Base-by-base conservation (phyloP, 2,329 filamentous ascomycete species). In the Monilinia vaccinii-corymbosi region DNA sequence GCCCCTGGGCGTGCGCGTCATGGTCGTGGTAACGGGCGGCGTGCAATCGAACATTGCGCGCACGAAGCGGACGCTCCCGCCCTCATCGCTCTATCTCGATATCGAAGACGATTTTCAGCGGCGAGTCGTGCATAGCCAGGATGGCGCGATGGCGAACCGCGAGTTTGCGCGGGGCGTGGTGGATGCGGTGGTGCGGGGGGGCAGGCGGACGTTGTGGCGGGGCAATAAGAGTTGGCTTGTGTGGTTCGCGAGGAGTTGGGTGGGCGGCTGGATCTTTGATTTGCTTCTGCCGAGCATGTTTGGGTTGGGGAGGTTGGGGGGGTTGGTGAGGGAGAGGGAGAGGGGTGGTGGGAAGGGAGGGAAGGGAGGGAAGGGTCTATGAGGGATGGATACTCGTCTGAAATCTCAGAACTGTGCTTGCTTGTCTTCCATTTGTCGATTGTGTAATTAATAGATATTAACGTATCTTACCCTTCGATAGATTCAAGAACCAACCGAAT, bases 151-250 rank as follows among this genome's bases (percentile, higher is more conserved):
- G 66, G 25, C 42, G 5, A 64, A 60, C 47, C 32, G 61, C 14
- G 57, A 38, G 21, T 70, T 69, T 66, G 68, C 68, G 5, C 62
- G 40, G 34, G 67, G 66, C 0, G 66, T 70, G 11, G 68, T 70
- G 44, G 60, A 45, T 14, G 64, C 67, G 56, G 68, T 66, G 38
- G 60, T 69, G 16, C 23, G 11, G 2, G 59, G 59, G 57, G 67
- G 62, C 31, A 28, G 32, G 62, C 62, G 45, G 42, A 56, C 60
- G 52, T 40, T 64, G 42, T 69, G 68, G 68, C 65, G 63, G 60
- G 68, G 67, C 0, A 66, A 67, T 56, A 63, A 58, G 45, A 58
- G 61, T 23, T 36, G 40, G 40, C 7, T 60, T 28, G 34, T 69
- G 60, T 66, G 64, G 64, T 67, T 66, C 49, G 61, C 47, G 31